Base-by-base conservation (phyloP, 2,329 filamentous ascomycete genomes). In the Neophaeococcomyces mojaviensis region DNA sequence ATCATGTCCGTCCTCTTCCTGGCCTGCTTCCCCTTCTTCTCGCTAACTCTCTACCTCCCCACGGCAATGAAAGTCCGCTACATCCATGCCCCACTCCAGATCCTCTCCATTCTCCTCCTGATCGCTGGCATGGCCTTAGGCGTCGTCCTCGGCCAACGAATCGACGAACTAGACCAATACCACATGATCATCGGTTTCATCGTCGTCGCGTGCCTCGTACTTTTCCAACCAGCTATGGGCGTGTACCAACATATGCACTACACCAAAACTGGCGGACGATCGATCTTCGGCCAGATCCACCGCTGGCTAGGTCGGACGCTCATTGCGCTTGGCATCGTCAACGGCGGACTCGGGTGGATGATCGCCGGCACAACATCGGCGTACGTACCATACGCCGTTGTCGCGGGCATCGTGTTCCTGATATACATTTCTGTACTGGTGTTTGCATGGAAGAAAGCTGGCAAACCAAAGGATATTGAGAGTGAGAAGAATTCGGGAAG, bases 181-280 rank as follows among this genome's bases (percentile, higher is more conserved):
- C 76, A 79, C 50, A 64, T 71, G 1, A 67, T 77, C 51, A 74
- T 79, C 41, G 76, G 76, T n/a, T 67, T 75, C 5, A 57, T 77
- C 10, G 65, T 76, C 2, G 61, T 79, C 31, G 60, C 61, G 1
- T 51, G 65, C 4, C 58, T 84, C 1, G 67, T 84, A 2, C 64
- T 80, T 9, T 73, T 82, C 52, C 73, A 77, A 50, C 76, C 76
- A 0, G 57, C 70, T 2, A 62, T 76, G 28, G 76, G 76, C 3
- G 56, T 68, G 13, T 48, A 76, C 2, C 76, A 79, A 50, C 76
- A 79, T 53, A 49, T 61, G 3, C 55, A 71, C 33, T 79, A 70
- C 63, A 69, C 70, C 43, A 71, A 68, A 51, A 65, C 67, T 12
- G 64, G 65, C 6, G 58, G 44, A 10, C 48, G 51, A 15, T 53